Evolutionary conservation across 164 flowering plant species (phyloP), one percentile per base, ranked within the genome.

Genomic region (Chloranthus sessilifolius): DNA sequence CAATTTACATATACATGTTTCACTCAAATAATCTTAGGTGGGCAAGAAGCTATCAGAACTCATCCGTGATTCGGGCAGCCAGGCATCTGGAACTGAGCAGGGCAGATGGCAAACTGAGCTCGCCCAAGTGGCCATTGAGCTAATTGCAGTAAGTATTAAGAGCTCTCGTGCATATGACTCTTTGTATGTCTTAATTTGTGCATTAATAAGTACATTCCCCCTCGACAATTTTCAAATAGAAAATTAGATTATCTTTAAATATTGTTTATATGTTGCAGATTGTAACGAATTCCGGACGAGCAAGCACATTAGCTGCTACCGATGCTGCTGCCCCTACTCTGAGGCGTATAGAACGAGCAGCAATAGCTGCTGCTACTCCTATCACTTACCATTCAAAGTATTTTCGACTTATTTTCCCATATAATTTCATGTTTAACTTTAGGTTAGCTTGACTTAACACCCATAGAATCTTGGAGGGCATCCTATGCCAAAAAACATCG

Each of bases 351-450:
- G 99, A 94, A 60, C 79, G 99, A 73, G 99, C 99, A 35, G 96
- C 97, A 55, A 87, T 94, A 60, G 99, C 97, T 71, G 96, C 97
- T 43, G 99, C 99, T 4, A 94, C 99, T 44, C 99, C 99, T 40
- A 87, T 94, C 35, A 74, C 92, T 36, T 94, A 89, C 48, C 82
- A 89, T 68, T 69, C 92, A 56, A 86, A 79, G 98, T 84, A 71
- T 34, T 30, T 43, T n/a, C n/a, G n/a, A 7, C 14, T 38, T 43
- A 35, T 1, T 29, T 3, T 2, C n/a, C 25, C 21, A 3, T 16
- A 14, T 43, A 21, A 10, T 24, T 25, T 3, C n/a, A n/a, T n/a
- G n/a, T n/a, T n/a, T n/a, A n/a, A n/a, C 56, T 34, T 23, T 46
- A 14, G 26, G 24, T 4, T 21, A 33, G 15, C 8, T 41, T 14